These are phyloP conservation scores for Fagus crenata DNA, from an alignment of 306 rosid genomes.

Conservation along the genomic window DNA sequence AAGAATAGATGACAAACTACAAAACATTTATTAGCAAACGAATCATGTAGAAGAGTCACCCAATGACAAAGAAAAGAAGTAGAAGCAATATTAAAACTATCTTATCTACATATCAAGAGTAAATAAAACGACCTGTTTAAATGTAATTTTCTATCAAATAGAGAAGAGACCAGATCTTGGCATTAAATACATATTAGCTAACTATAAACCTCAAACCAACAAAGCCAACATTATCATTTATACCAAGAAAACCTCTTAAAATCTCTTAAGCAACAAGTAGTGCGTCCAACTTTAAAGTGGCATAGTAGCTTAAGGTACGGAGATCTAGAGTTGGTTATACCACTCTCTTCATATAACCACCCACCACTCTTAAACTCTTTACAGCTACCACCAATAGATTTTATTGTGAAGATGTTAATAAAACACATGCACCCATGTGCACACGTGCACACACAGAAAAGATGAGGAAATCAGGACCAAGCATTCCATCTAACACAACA, in stretches of 20 bases:
- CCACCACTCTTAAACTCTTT: not conserved
- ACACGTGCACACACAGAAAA: too few relatives aligned
- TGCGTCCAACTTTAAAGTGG: not conserved
- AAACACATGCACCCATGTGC: not conserved
- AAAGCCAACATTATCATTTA: constrained; percentile 3
- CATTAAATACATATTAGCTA: not conserved
- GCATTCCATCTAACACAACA: not conserved
- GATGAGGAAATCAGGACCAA: not conserved
- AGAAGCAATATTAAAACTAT: not conserved
- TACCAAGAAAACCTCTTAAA: not conserved
- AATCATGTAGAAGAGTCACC: not conserved
- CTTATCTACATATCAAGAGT: not conserved
- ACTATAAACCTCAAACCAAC: not conserved
- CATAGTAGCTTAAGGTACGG: not conserved
- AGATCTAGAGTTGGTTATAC: not conserved
- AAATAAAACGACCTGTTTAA: not conserved
- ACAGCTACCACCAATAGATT: not conserved
- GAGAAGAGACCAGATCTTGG: not conserved
- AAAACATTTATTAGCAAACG: not conserved
- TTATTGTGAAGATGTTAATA: not conserved
- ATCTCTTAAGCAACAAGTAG: not conserved
- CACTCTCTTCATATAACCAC: not conserved
- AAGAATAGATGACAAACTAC: not conserved
- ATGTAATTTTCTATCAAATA: not conserved
- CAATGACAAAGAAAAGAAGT: not conserved